A percentile compares a stretch with the other conserved stretches of the same genome.
Conservation (phyloP, 1,139 yeast species). For the Kodamaea fungicola region DNA sequence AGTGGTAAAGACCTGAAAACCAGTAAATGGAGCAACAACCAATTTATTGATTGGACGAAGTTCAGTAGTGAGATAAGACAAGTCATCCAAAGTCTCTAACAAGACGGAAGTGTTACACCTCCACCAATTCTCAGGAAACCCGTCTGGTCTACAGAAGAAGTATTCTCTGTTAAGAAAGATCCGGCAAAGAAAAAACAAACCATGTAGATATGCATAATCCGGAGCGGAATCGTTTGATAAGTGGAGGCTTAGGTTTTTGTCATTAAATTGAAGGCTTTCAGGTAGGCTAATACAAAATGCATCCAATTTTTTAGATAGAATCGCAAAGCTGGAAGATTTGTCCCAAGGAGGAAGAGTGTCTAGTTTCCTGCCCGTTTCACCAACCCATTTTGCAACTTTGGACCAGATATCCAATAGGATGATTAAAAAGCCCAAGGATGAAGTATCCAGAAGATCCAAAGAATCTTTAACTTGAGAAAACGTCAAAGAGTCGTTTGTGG, state of each 20-base stretch:
- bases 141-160: slow-evolving; percentile 28
- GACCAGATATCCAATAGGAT: slow-evolving; percentile 33
- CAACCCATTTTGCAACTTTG: slow-evolving; percentile 32
- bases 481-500: slow-evolving; percentile 12
- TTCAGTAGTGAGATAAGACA: slow-evolving; percentile 20
- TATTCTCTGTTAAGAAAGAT: slow-evolving; percentile 34
- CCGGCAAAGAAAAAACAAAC: slow-evolving; percentile 28
- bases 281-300: slow-evolving; percentile 22
- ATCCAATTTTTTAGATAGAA: slow-evolving; percentile 19
- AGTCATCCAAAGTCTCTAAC: slow-evolving; percentile 21
- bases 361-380: slow-evolving; percentile 25
- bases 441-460: slow-evolving; percentile 8
- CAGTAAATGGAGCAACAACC: slow-evolving; percentile 39
- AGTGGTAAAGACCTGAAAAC: slow-evolving; percentile 34
- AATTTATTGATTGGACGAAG: slow-evolving; percentile 25
- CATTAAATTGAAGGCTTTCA: slow-evolving; percentile 18
- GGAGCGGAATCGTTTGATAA: slow-evolving; percentile 31
- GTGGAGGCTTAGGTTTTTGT: slow-evolving; percentile 28
- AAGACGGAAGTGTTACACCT: slow-evolving; percentile 18
- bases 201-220: slow-evolving; percentile 35
- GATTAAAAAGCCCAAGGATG: slow-evolving; percentile 24
- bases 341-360: slow-evolving; percentile 30
- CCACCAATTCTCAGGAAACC: slow-evolving; percentile 31
- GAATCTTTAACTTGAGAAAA: slow-evolving; percentile 13
- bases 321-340: slow-evolving; percentile 21